A percentile compares a stretch with the other conserved stretches of the same genome.
phyloP scores from a whole-genome alignment of 2,329 filamentous ascomycete genomes.

The Chrysosporium queenslandicum region DNA sequence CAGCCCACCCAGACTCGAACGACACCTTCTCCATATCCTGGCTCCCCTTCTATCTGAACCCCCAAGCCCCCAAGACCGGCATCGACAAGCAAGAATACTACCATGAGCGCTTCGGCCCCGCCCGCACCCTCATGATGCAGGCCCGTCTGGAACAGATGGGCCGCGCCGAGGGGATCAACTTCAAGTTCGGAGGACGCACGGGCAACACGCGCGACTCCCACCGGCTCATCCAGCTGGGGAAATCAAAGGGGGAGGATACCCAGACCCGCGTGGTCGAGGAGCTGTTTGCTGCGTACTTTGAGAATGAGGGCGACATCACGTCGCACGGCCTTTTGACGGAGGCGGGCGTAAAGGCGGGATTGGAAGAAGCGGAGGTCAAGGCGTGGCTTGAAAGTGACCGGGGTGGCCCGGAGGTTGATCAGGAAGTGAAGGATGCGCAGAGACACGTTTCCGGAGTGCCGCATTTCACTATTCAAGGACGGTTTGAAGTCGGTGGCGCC shows the following conservation, averaged over 20 bases:
- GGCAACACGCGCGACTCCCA: conserved; percentile 75
- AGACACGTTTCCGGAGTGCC: conserved; percentile 58
- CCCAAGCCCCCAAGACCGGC: conserved; percentile 45
- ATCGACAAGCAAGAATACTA: conserved; percentile 50
- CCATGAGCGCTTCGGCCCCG: conserved; percentile 53
- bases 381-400: conserved; percentile 46
- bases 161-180: conserved; percentile 57
- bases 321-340: conserved; percentile 43
- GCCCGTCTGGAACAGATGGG: conserved; percentile 51
- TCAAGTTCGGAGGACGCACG: conserved; percentile 59
- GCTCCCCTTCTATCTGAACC: conserved; percentile 73
- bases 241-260: conserved; percentile 40
- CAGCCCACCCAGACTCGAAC: conserved; percentile 45
- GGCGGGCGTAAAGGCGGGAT: conserved; percentile 36
- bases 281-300: conserved; percentile 58
- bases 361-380: conserved; percentile 45
- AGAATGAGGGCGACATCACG: conserved; percentile 55
- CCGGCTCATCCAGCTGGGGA: conserved; percentile 61
- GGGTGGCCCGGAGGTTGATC: conserved; percentile 50
- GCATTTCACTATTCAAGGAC: conserved; percentile 61
- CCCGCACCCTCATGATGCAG: conserved; percentile 50
- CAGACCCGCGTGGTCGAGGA: conserved; percentile 53
- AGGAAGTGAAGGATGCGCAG: conserved; percentile 45
- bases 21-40: conserved; percentile 67
- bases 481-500: conserved; percentile 58